Percentiles rank a stretch among this genome's conserved stretches.
Evolutionary conservation across 176 grass and related monocot genomes (phyloP).

Genomic region (Zea mays): Zm-B73-REFERENCE-NAM-5.0 NC_050101.1:14802001-14802500

Average conservation of each 20-base stretch:
- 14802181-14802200: too few relatives aligned
- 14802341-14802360: conserved; percentile 86
- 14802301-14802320: conserved; percentile 91
- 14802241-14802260: too few relatives aligned
- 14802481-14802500: background rate
- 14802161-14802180: background rate
- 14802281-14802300: conserved; percentile 49
- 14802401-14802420: conserved; percentile 64
- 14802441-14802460: background rate
- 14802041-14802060: conserved; percentile 60
- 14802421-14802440: background rate
- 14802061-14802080: conserved; percentile 73
- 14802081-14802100: conserved; percentile 68
- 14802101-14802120: conserved; percentile 85
- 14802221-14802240: too few relatives aligned
- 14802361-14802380: conserved; percentile 82
- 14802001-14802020: conserved; percentile 88
- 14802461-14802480: background rate
- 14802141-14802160: conserved; percentile 84
- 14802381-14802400: conserved; percentile 72
- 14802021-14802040: conserved; percentile 44
- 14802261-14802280: too few relatives aligned
- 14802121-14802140: conserved; percentile 85
- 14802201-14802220: too few relatives aligned
- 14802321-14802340: conserved; percentile 77